Conservation (phyloP, 1,139 yeast genomes). For the Kluyveromyces sp. region DNA sequence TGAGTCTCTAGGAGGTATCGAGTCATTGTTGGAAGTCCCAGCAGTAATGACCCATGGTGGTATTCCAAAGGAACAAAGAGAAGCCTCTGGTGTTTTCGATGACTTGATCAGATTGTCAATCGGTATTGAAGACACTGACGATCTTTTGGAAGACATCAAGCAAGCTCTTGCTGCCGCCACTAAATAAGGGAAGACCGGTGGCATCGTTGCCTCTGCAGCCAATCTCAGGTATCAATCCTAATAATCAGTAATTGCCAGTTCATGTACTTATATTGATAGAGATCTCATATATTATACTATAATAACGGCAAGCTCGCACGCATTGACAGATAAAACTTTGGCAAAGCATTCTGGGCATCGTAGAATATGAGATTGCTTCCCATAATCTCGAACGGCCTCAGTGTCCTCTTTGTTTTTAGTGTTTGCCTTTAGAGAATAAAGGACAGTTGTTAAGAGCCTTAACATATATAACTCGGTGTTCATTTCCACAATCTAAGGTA, state of each 20-base stretch:
- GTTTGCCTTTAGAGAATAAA: no score
- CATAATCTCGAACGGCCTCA: no score
- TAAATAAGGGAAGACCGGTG: no score
- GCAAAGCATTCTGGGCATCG: no score
- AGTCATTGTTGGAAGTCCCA: constrained; percentile 80
- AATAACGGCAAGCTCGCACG: neutral
- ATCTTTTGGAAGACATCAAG: constrained; percentile 64
- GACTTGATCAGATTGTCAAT: constrained; percentile 78
- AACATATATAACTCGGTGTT: no score
- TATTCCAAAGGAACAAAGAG: constrained; percentile 75
- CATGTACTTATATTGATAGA: neutral
- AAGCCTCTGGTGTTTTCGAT: constrained; percentile 73
- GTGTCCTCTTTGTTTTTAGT: no score
- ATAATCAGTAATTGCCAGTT: no score
- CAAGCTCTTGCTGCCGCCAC: constrained; percentile 51
- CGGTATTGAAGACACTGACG: constrained; percentile 82
- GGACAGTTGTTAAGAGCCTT: no score
- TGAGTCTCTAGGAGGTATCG: constrained; percentile 87
- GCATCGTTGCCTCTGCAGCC: no score
- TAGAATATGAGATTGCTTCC: no score
- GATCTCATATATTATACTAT: neutral
- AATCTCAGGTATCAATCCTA: no score
- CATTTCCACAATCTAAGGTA: no score
- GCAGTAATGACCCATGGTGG: constrained; percentile 94
- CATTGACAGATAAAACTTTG: neutral